Base-by-base conservation (phyloP, 1,284 basidiomycete species). In the Moniliophthora roreri region DNA sequence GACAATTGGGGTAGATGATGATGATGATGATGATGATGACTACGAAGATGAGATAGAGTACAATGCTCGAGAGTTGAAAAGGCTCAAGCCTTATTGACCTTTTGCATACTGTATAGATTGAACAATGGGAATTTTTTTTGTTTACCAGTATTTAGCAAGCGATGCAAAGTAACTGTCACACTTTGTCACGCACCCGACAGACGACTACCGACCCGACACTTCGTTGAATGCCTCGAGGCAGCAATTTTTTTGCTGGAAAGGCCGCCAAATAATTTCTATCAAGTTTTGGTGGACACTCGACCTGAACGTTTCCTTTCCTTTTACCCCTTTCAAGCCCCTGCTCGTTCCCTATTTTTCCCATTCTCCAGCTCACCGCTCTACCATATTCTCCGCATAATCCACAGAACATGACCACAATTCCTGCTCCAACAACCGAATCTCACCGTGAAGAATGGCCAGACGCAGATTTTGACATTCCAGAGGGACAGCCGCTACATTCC, bases 381-480 rank as follows among this genome's bases (percentile, higher is more conserved):
- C 38, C 45, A 13, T 52, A 52, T 58, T 54, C 56, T 55, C 54
- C 60, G 51, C 57, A 54, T 60, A 57, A 59, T 55, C 50, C 60
- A 64, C 66, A 32, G 50, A 62, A 59, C 53, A 86, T 86, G 84
- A 69, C 77, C 57, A 73, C 83, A 49, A 74, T 85, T 44, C 82
- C 81, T 44, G 81, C 84, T 15, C 85, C 82, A 21, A 73, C 78
- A 48, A 72, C 78, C 62, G 68, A 74, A 46, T 64, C 76, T 39
- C 66, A 77, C 42, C 79, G 79, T 53, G 89, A 91, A 71, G 88
- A 91, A 74, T 90, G 89, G 89, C 77, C 80, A 50, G 89, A 92
- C 68, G 85, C 87, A 55, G 89, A 92, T 70, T 91, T 92, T 64
- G 89, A 91, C 66, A 72, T 92, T 34, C 84, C 85, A 49, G 89